phyloP scores from a whole-genome alignment of 2,329 filamentous ascomycete species.

The Phialophora verrucosa region DNA sequence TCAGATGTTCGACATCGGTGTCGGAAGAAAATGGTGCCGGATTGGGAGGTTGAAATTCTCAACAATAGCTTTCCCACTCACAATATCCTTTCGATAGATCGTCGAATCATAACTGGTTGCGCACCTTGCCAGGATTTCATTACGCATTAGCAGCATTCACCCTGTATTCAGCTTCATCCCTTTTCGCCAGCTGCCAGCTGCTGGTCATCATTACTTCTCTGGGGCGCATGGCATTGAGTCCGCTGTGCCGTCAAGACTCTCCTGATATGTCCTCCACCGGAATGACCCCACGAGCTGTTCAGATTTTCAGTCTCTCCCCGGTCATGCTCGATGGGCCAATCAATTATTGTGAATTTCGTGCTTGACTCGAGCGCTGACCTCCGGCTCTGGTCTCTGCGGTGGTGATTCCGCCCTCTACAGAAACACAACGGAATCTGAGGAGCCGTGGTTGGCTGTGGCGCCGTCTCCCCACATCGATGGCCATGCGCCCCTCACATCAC shows the following conservation, averaged over 20 bases:
- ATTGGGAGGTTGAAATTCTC: background rate
- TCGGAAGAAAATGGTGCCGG: background rate
- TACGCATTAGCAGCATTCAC: background rate
- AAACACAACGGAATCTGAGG: constrained; percentile 5
- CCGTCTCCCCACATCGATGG: constrained; percentile 5
- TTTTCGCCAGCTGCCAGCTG: too few species aligned
- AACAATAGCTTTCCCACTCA: background rate
- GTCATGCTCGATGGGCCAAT: background rate
- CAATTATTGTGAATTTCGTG: background rate
- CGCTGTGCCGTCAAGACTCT: background rate
- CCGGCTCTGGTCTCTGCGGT: constrained; percentile 13
- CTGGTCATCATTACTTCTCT: background rate
- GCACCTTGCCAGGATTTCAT: background rate
- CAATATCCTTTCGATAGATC: background rate
- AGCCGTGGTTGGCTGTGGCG: constrained; percentile 1
- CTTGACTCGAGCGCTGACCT: background rate
- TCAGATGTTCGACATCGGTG: background rate
- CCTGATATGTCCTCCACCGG: background rate
- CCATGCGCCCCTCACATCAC: constrained; percentile 9
- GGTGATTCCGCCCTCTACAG: constrained; percentile 23
- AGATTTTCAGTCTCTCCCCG: background rate
- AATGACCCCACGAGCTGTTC: background rate
- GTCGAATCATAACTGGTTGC: background rate
- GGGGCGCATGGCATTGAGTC: background rate
- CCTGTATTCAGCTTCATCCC: background rate